These are phyloP conservation scores for Sporothrix variecibatus DNA, from an alignment of 2,329 filamentous ascomycete species.

Conservation along the genomic window DNA sequence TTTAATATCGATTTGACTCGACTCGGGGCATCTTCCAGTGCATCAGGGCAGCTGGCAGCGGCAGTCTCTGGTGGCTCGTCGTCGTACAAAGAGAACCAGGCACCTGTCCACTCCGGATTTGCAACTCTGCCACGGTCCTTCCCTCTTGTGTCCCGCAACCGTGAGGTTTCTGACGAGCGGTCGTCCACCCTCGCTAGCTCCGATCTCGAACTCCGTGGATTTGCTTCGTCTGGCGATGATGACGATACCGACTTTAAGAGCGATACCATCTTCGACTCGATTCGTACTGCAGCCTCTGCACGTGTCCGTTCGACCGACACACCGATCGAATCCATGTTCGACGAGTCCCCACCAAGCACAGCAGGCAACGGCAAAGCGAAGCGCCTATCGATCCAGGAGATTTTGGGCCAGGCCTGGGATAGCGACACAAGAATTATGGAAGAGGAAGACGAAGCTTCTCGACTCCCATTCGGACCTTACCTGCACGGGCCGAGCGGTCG, in stretches of 20 bases:
- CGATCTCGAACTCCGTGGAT: conserved; percentile 66
- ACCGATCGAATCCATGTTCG: conserved; percentile 77
- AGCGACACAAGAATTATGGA: conserved; percentile 60
- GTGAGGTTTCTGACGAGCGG: conserved; percentile 49
- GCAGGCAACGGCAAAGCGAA: conserved; percentile 56
- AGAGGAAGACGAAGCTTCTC: conserved; percentile 61
- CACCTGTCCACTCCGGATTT: neutral
- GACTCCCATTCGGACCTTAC: conserved; percentile 49
- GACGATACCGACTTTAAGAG: conserved; percentile 78
- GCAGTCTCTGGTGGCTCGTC: neutral
- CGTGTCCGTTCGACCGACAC: conserved; percentile 68
- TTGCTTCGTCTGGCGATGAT: conserved; percentile 66
- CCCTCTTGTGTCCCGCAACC: conserved; percentile 45
- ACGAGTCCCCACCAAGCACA: conserved; percentile 70
- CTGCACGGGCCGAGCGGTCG: neutral
- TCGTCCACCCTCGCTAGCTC: conserved; percentile 67
- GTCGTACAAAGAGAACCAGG: conserved; percentile 14
- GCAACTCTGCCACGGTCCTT: conserved; percentile 33
- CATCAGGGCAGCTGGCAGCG: conserved; percentile 34
- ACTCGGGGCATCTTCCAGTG: conserved; percentile 45
- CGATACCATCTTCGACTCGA: conserved; percentile 75
- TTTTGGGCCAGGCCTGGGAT: conserved; percentile 57
- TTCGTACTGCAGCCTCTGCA: conserved; percentile 69
- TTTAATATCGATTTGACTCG: conserved; percentile 57
- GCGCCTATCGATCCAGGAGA: conserved; percentile 60